These are phyloP conservation scores for Eimeria necatrix DNA, from an alignment of 169 alveolate genomes.

Conservation along the genomic window DNA sequence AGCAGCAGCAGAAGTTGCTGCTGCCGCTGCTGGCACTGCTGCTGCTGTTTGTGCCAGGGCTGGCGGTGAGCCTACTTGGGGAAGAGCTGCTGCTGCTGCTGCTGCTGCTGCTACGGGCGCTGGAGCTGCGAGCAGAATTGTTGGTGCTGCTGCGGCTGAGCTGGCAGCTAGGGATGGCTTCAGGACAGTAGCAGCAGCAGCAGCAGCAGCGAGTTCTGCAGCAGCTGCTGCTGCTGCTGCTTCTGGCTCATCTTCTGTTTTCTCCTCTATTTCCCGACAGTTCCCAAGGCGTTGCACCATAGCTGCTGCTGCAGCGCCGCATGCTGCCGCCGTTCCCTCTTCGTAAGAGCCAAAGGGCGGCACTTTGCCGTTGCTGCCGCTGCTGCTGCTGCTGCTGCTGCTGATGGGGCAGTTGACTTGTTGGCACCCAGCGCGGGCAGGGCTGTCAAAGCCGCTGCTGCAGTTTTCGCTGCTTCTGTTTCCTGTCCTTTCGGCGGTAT, in stretches of 20 bases:
- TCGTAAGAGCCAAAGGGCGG: too few relatives aligned
- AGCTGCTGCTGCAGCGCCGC: background rate
- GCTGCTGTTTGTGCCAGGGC: background rate
- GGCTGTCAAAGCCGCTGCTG: background rate
- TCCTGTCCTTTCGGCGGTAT: background rate
- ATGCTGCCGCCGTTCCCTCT: background rate
- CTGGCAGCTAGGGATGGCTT: background rate
- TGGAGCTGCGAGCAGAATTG: background rate
- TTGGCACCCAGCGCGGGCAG: background rate
- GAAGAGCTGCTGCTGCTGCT: background rate
- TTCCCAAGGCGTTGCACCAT: background rate
- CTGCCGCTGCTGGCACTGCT: background rate
- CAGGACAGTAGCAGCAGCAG: background rate
- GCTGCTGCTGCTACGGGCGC: background rate
- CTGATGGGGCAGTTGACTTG: background rate
- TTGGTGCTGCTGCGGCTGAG: background rate
- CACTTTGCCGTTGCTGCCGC: background rate
- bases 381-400: constrained; percentile 6
- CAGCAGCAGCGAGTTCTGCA: background rate
- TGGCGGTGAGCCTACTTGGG: too few relatives aligned
- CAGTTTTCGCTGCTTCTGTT: background rate
- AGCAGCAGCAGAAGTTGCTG: background rate
- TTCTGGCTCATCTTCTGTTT: background rate
- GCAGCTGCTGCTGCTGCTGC: background rate
- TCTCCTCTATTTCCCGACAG: background rate